phyloP scores from a whole-genome alignment of 202 grass and related monocot genomes.

The Digitaria exilis region DNA sequence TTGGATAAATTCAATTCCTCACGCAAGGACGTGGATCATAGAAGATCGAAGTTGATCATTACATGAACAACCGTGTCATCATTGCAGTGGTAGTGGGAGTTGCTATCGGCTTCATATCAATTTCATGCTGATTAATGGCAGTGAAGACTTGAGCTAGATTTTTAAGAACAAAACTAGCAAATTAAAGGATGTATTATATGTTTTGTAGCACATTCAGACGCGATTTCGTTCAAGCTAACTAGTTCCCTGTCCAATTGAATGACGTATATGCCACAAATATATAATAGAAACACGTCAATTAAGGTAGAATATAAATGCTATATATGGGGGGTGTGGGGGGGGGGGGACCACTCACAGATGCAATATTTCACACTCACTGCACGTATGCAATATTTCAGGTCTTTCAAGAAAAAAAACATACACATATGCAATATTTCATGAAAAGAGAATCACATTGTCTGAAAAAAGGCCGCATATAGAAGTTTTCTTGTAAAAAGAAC shows the following conservation, averaged over 20 bases:
- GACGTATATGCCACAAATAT: no score
- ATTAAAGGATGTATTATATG: neutral
- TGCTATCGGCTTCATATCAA: conserved; percentile 11
- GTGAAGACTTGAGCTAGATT: conserved; percentile 18
- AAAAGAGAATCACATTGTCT: neutral
- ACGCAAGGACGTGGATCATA: conserved; percentile 3
- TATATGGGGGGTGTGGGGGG: no score
- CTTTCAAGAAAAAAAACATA: no score
- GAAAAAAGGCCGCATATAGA: neutral
- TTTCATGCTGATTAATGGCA: conserved; percentile 3
- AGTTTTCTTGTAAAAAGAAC: neutral
- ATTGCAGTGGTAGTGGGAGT: conserved; percentile 35
- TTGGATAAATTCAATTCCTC: neutral
- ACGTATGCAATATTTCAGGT: no score
- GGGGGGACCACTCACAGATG: no score
- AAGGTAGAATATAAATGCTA: no score
- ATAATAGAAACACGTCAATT: no score
- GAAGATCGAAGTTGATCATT: conserved; percentile 41
- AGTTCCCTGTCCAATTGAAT: neutral
- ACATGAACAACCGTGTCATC: conserved; percentile 37
- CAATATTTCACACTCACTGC: no score
- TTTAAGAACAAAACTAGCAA: neutral
- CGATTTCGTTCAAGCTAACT: neutral
- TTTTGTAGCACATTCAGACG: neutral
- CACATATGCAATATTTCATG: no score